Evolutionary conservation across 106 monocot species (phyloP).

Genomic region (Phalaenopsis aphrodite): DNA sequence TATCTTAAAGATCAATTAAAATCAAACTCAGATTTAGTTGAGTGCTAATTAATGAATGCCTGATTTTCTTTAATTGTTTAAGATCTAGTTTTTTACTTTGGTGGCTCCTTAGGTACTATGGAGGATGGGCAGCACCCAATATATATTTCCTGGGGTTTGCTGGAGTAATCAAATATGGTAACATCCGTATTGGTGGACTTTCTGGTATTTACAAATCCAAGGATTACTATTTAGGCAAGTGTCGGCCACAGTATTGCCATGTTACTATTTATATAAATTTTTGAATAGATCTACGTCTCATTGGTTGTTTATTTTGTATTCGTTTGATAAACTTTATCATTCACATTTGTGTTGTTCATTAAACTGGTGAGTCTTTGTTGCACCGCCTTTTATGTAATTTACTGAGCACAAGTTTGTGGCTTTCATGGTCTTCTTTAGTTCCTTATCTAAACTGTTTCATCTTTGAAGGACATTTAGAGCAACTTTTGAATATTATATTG

Average conservation of each 20-base stretch:
- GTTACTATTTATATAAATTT: not conserved
- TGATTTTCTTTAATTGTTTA: not conserved
- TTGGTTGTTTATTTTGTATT: not conserved
- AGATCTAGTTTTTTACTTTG: constrained; percentile 12
- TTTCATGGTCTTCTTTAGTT: not conserved
- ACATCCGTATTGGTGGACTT: constrained; percentile 83
- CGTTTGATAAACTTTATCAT: not conserved
- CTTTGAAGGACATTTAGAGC: not conserved
- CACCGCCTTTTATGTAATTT: not conserved
- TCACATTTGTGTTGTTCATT: not conserved
- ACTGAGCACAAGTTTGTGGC: not conserved
- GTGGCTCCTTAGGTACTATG: constrained; percentile 52
- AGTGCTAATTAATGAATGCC: not conserved
- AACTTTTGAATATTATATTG: not conserved
- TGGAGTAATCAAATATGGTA: constrained; percentile 85
- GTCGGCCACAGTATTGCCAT: not conserved
- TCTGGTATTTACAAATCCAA: constrained; percentile 79
- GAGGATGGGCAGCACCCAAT: constrained; percentile 70
- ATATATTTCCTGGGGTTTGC: constrained; percentile 77
- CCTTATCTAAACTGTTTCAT: constrained; percentile 2
- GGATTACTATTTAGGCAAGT: constrained; percentile 66
- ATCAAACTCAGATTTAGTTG: not conserved
- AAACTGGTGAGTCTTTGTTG: not conserved
- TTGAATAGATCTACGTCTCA: not conserved
- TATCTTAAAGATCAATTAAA: not conserved